phyloP scores from a whole-genome alignment of 108 stramenopile genomes.

The Cylindrotheca fusiformis region DNA sequence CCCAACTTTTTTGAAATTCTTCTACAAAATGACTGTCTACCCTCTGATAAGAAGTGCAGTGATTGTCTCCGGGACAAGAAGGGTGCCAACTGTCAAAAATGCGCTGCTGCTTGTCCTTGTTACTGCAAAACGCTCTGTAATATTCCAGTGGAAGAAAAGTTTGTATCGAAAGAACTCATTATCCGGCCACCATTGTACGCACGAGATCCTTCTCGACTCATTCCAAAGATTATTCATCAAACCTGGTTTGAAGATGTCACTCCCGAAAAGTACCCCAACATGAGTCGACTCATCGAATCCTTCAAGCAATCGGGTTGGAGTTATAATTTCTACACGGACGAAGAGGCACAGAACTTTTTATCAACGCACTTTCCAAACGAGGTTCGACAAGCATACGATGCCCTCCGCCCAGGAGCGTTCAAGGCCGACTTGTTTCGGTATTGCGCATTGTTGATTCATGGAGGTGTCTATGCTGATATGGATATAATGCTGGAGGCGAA shows the following conservation, averaged over 20 bases:
- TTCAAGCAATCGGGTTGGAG: slow-evolving; percentile 77
- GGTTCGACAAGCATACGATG: slow-evolving; percentile 68
- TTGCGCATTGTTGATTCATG: slow-evolving; percentile 76
- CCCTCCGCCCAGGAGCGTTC: slow-evolving; percentile 68
- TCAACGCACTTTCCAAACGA: slow-evolving; percentile 69
- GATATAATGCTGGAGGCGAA: slow-evolving; percentile 81
- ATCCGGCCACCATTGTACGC: slow-evolving; percentile 56
- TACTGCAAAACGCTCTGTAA: slow-evolving; percentile 74
- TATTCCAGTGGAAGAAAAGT: slow-evolving; percentile 49
- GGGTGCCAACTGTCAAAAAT: slow-evolving; percentile 56
- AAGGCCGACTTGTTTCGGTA: slow-evolving; percentile 87
- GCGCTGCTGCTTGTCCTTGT: slow-evolving; percentile 47
- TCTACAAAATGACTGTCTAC: slow-evolving; percentile 42
- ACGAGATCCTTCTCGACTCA: slow-evolving; percentile 57
- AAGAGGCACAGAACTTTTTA: slow-evolving; percentile 51
- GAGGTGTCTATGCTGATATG: slow-evolving; percentile 85
- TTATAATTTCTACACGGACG: slow-evolving; percentile 73
- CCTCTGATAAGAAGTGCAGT: slow-evolving; percentile 47
- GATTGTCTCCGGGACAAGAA: slow-evolving; percentile 64
- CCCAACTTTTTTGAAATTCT: slow-evolving; percentile 51
- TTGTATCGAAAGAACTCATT: slow-evolving; percentile 51
- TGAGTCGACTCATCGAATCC: slow-evolving; percentile 72
- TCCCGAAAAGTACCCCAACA: slow-evolving; percentile 48
- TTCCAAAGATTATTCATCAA: slow-evolving; percentile 82
- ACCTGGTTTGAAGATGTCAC: slow-evolving; percentile 60